These are phyloP conservation scores for Fusarium nodosum DNA, from an alignment of 2,329 filamentous ascomycete genomes.

Conservation along the genomic window DNA sequence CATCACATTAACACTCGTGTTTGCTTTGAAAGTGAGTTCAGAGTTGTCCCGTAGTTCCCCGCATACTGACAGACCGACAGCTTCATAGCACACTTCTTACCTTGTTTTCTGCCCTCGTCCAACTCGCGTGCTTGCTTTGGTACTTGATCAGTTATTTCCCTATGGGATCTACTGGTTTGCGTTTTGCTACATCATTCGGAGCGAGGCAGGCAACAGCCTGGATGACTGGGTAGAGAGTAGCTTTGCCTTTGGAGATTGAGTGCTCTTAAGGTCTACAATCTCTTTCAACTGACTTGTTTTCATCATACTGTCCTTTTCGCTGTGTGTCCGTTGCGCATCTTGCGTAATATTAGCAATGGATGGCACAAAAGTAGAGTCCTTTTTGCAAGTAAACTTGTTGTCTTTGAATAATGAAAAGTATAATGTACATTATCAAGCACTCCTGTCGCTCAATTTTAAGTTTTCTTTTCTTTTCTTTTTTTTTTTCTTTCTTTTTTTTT, in stretches of 20 bases:
- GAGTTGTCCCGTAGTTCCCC: background rate
- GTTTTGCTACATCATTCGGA: slow-evolving; percentile 88
- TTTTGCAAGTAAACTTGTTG: background rate
- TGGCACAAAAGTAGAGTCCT: slow-evolving; percentile 11
- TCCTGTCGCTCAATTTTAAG: background rate
- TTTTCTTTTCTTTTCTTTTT: too few relatives aligned
- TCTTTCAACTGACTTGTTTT: background rate
- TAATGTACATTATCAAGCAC: background rate
- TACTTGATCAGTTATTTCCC: slow-evolving; percentile 98
- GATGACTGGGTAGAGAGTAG: slow-evolving; percentile 76
- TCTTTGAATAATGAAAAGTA: slow-evolving; percentile 11
- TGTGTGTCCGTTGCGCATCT: slow-evolving; percentile 14
- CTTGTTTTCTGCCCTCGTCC: slow-evolving; percentile 83
- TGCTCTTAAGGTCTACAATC: background rate
- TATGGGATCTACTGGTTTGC: slow-evolving; percentile 91
- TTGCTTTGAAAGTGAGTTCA: slow-evolving; percentile 88
- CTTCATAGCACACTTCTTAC: slow-evolving; percentile 88
- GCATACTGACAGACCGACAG: slow-evolving; percentile 60
- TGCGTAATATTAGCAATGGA: slow-evolving; percentile 24
- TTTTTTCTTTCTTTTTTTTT: too few relatives aligned
- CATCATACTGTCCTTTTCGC: background rate
- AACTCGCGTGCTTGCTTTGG: slow-evolving; percentile 87
- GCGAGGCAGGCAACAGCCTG: slow-evolving; percentile 86
- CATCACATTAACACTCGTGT: slow-evolving; percentile 90
- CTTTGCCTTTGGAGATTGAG: background rate